Base-by-base conservation (phyloP, 163 green algal genomes). In the Chlorella variabilis region DNA sequence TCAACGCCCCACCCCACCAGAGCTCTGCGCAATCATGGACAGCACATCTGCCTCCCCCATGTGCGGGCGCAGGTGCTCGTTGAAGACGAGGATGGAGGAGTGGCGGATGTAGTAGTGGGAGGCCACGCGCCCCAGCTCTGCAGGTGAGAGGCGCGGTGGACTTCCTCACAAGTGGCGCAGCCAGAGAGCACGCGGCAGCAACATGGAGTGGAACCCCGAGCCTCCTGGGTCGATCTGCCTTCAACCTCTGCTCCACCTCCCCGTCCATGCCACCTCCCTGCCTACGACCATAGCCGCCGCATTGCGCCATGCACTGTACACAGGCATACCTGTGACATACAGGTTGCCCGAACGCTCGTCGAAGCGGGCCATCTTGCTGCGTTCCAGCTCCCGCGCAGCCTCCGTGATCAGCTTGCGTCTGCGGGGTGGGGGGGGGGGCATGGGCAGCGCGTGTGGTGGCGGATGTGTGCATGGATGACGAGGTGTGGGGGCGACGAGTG, bases 61-160 rank as follows among this genome's bases (percentile, higher is more conserved):
- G 87, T 97, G 90, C 20, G 84, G 90, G 58, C 92, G 93, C 7
- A 99, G 90, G 69, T 90, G 82, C 77, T 94, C 89, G 75, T 98
- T 98, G 90, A 97, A 98, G 38, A 90, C 85, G 25, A 92, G 79
- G 69, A 99, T 95, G 65, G 84, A 90, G 18, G 82, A 79, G 85
- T 93, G 85, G 42, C 87, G 76, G 70, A 99, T 97, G 93, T 99
- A 99, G 87, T 93, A 99, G 88, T 99, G 96, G 27, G 81, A 94
- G 36, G 97, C 96, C 33, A 99, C 94, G 9, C 97, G 91, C 11
- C 97, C 97, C 51, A 98, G 93, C 86, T 99, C 97, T 83, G 77
- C 49, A 76, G 23, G 38, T 6, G 11, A 81, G 41, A n/a, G n/a
- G n/a, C n/a, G n/a, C n/a, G n/a, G n/a, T n/a, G n/a, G n/a, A n/a